Conservation (phyloP, 305 asterid genomes). For the Coffea humblotiana region DNA sequence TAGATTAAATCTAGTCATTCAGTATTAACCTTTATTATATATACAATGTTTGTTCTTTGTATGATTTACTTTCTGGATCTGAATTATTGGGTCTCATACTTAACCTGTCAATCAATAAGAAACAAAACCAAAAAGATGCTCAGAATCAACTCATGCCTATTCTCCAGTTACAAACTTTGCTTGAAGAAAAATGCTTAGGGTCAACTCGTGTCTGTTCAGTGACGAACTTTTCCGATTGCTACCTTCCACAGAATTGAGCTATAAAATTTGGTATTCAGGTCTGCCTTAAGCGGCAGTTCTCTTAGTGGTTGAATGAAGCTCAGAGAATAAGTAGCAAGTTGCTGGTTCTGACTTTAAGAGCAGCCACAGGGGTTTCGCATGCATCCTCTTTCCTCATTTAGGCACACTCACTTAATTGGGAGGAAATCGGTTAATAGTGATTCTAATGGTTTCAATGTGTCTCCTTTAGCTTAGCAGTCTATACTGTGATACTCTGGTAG, state of each 20-base stretch:
- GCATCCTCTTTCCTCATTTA: too few relatives aligned
- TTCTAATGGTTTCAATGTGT: too few relatives aligned
- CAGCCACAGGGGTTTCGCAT: not conserved
- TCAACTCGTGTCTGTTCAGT: too few relatives aligned
- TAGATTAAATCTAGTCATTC: not conserved
- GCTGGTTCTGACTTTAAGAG: not conserved
- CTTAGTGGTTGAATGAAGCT: not conserved
- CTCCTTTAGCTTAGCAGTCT: too few relatives aligned
- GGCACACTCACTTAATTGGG: too few relatives aligned
- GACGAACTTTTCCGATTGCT: too few relatives aligned
- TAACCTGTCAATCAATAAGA: not conserved
- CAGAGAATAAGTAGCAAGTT: not conserved
- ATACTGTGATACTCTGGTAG: too few relatives aligned
- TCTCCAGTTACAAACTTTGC: not conserved
- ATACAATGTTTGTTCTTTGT: not conserved
- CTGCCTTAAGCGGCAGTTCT: not conserved
- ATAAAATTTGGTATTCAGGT: not conserved
- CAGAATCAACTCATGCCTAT: not conserved
- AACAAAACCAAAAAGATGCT: not conserved
- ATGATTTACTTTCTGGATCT: not conserved
- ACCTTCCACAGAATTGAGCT: not conserved
- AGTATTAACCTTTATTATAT: not conserved
- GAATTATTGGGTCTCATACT: not conserved
- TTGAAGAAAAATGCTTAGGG: too few relatives aligned
- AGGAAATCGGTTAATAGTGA: too few relatives aligned